Evolutionary conservation across 306 rosid genomes (phyloP).

Genomic region (Clitoria ternatea): DNA sequence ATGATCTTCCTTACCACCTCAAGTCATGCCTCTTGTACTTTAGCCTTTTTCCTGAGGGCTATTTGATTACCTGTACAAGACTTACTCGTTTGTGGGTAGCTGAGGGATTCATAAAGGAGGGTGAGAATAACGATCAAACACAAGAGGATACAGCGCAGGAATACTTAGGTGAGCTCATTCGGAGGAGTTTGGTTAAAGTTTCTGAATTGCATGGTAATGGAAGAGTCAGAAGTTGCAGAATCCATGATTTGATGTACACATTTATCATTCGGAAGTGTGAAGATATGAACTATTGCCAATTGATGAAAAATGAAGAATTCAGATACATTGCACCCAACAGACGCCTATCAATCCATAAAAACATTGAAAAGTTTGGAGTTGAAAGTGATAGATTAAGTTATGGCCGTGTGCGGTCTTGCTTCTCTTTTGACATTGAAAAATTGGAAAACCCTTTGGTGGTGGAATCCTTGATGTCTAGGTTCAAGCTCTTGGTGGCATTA

Average conservation of each 20-base stretch:
- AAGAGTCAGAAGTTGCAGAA: neutral
- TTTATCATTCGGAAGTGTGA: neutral
- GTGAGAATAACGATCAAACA: neutral
- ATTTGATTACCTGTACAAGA: neutral
- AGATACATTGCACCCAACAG: too few species aligned
- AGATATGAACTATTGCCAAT: neutral
- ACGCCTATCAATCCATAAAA: too few species aligned
- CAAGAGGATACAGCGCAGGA: neutral
- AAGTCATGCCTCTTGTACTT: conserved; percentile 21
- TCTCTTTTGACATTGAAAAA: too few species aligned
- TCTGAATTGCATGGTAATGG: neutral
- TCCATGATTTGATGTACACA: neutral
- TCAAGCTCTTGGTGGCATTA: neutral
- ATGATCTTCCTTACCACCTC: conserved; percentile 18
- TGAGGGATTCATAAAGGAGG: neutral
- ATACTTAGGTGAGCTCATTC: neutral
- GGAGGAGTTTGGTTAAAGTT: neutral
- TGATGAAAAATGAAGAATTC: neutral
- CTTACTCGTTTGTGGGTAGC: neutral
- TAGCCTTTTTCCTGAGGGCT: conserved; percentile 14
- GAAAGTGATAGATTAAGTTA: too few species aligned
- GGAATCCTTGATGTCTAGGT: neutral
- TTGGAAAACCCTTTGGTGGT: too few species aligned
- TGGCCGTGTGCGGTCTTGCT: too few species aligned
- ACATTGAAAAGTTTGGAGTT: too few species aligned